Base-by-base conservation (phyloP, 1,284 basidiomycete genomes). In the Apiotrichum brassicae region DNA sequence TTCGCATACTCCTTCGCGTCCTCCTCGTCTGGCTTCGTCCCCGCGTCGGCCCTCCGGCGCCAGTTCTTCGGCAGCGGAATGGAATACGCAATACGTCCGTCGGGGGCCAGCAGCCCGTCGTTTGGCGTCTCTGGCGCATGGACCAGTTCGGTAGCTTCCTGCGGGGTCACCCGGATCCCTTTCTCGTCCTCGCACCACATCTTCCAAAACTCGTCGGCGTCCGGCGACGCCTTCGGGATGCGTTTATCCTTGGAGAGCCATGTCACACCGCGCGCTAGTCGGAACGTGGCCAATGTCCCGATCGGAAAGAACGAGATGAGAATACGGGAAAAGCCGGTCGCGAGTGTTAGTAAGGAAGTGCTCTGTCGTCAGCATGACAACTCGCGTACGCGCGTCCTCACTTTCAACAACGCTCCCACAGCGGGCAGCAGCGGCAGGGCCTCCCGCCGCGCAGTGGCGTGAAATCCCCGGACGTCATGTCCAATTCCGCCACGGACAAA, bases 331-430 rank as follows among this genome's bases (percentile, higher is more conserved):
- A 73, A 46, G 6, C 63, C 60, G 2, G 69, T 71, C 13, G 62
- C 60, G 13, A 57, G 37, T 0, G 69, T 60, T n/a, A 72, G 54
- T 11, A 69, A 24, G 6, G 75, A 72, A 3, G 79, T 78, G 6
- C 77, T 73, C 80, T 82, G 46, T 33, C 11, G 47, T 46, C 30
- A 54, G 46, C 42, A 23, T 14, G n/a, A n/a, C n/a, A n/a, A n/a
- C n/a, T n/a, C n/a, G n/a, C n/a, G n/a, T n/a, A n/a, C n/a, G n/a
- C n/a, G n/a, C n/a, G n/a, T n/a, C 6, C 62, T 47, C 41, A 72
- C 72, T 56, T 74, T 74, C 22, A 74, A 46, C 2, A 74, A 44
- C 2, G 60, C 66, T 4, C 65, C 51, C 1, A 61, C 47, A 3
- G 62, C 70, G 4, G 70, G 68, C 9, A 74, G 53, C 0, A 72